Conservation (phyloP, 495 filamentous ascomycete genomes). For the Lepidopterella palustris region DNA sequence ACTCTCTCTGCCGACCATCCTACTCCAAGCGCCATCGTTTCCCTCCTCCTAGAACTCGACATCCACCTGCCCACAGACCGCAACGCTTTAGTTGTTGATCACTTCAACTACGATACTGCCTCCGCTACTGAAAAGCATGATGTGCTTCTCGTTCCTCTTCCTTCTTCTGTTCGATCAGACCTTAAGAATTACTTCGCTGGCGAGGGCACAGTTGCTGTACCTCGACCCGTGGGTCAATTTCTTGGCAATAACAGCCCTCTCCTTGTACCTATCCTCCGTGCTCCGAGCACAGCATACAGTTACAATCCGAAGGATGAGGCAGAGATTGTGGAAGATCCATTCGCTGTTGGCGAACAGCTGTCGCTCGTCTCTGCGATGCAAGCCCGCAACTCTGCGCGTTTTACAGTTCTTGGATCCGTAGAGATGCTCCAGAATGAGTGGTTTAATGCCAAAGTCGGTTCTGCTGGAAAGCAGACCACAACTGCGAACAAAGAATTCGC, state of each 20-base stretch:
- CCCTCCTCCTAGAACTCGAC: slow-evolving; percentile 84
- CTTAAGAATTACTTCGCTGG: slow-evolving; percentile 75
- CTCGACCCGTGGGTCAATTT: slow-evolving; percentile 69
- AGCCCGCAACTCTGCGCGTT: slow-evolving; percentile 85
- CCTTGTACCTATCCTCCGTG: slow-evolving; percentile 72
- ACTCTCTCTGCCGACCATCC: slow-evolving; percentile 69
- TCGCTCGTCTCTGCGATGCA: slow-evolving; percentile 77
- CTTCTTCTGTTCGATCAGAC: slow-evolving; percentile 54
- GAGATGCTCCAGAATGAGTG: slow-evolving; percentile 85
- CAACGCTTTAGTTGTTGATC: slow-evolving; percentile 76
- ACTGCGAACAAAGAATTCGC: slow-evolving; percentile 83
- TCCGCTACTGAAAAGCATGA: slow-evolving; percentile 79
- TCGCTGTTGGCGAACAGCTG: slow-evolving; percentile 75
- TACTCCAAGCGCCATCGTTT: slow-evolving; percentile 70
- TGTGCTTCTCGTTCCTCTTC: slow-evolving; percentile 68
- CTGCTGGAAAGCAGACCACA: slow-evolving; percentile 41
- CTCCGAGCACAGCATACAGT: slow-evolving; percentile 76
- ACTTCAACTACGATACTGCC: slow-evolving; percentile 83
- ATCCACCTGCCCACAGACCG: slow-evolving; percentile 83
- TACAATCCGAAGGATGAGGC: slow-evolving; percentile 90
- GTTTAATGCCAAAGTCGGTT: slow-evolving; percentile 71
- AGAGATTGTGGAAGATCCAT: slow-evolving; percentile 68
- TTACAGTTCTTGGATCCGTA: slow-evolving; percentile 76
- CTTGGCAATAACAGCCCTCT: slow-evolving; percentile 69
- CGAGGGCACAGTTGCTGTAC: slow-evolving; percentile 68